Evolutionary conservation across 768 basidiomycete species (phyloP).

Genomic region (Daedaleopsis nitida): DNA sequence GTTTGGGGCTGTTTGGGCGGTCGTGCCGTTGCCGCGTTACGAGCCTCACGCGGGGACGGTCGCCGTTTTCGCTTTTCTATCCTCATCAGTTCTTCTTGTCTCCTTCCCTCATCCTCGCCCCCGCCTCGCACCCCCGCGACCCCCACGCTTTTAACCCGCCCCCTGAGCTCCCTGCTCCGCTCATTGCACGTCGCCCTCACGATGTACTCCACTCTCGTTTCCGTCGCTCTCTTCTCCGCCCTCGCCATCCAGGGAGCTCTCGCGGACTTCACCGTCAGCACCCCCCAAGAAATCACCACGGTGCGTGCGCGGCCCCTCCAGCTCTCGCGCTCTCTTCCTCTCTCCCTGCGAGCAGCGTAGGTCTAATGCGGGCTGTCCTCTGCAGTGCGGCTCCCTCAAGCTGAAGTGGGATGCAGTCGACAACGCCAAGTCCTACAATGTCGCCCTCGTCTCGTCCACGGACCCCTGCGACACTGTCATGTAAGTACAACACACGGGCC

Average conservation of each 20-base stretch:
- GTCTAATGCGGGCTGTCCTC: not conserved
- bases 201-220: constrained; percentile 84
- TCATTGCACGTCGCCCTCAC: constrained; percentile 31
- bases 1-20: constrained; percentile 22
- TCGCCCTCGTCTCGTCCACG: constrained; percentile 52
- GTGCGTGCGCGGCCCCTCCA: constrained; percentile 34
- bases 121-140: constrained; percentile 27
- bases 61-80: constrained; percentile 19
- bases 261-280: constrained; percentile 55
- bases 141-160: constrained; percentile 23
- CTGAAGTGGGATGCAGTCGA: constrained; percentile 53
- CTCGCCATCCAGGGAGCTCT: constrained; percentile 53
- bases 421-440: constrained; percentile 51
- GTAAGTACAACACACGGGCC: constrained; percentile 42
- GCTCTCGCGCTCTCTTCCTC: not conserved
- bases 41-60: constrained; percentile 14
- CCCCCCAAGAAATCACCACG: constrained; percentile 51
- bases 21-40: constrained; percentile 16
- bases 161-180: constrained; percentile 32
- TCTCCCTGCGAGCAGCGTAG: not conserved
- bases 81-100: constrained; percentile 18
- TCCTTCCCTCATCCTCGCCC: constrained; percentile 27
- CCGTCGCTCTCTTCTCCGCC: constrained; percentile 64
- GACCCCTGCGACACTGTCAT: constrained; percentile 62
- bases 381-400: constrained; percentile 53